Evolutionary conservation across 2,329 filamentous ascomycete genomes (phyloP).

Genomic region (Cercospora beticola): DNA sequence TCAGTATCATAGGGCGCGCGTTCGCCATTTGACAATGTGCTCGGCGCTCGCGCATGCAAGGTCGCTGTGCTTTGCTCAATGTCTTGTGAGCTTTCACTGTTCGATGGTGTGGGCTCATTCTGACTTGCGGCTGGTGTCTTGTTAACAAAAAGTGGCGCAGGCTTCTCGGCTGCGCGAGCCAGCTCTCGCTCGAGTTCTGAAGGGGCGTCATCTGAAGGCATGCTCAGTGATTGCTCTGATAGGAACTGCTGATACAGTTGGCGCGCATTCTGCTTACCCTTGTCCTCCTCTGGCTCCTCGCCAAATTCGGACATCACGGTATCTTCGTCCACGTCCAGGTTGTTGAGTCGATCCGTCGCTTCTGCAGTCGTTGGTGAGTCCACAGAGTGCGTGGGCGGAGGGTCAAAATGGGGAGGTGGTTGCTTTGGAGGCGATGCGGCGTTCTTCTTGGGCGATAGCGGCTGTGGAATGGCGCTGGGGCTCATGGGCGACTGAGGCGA

Average conservation of each 20-base stretch:
- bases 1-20: constrained; percentile 56
- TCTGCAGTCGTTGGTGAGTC: constrained; percentile 54
- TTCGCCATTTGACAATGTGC: constrained; percentile 27
- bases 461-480: constrained; percentile 31
- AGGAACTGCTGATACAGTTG: constrained; percentile 43
- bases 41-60: constrained; percentile 31
- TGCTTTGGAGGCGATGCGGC: constrained; percentile 22
- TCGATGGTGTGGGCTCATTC: constrained; percentile 2
- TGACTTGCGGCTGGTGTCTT: constrained; percentile 29
- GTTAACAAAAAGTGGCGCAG: constrained; percentile 62
- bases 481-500: constrained; percentile 21
- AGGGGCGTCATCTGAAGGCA: constrained; percentile 35
- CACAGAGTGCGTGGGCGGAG: constrained; percentile 37
- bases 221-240: constrained; percentile 34
- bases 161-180: constrained; percentile 62
- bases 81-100: constrained; percentile 23
- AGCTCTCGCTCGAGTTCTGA: constrained; percentile 36
- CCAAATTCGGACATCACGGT: constrained; percentile 49
- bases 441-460: constrained; percentile 35
- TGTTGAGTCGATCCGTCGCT: constrained; percentile 56
- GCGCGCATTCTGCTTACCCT: constrained; percentile 41
- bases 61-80: constrained; percentile 37
- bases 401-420: constrained; percentile 29
- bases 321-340: constrained; percentile 61
- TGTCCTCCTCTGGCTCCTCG: constrained; percentile 30